These are phyloP conservation scores for Botryotinia convoluta DNA, from an alignment of 2,329 filamentous ascomycete species.

Conservation along the genomic window DNA sequence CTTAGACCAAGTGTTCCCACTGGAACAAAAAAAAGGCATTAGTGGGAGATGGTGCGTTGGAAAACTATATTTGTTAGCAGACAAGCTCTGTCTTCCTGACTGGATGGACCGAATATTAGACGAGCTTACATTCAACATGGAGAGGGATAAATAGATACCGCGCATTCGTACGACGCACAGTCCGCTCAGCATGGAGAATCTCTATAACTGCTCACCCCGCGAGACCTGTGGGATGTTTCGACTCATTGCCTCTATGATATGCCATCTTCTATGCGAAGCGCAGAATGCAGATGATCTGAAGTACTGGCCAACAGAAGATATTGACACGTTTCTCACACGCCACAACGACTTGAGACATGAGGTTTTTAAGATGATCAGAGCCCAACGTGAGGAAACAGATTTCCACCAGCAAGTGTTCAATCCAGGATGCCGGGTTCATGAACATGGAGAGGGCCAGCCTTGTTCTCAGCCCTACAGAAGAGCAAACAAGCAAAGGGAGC, in stretches of 20 bases:
- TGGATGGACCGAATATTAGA: constrained; percentile 6
- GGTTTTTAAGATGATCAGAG: background rate
- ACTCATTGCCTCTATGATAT: background rate
- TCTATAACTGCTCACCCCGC: background rate
- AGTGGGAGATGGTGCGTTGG: background rate
- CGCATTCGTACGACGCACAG: background rate
- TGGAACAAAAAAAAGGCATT: accelerated
- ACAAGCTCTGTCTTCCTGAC: background rate
- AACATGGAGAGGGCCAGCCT: background rate
- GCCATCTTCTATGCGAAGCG: background rate
- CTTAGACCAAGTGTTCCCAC: background rate
- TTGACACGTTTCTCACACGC: background rate
- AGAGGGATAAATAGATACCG: background rate
- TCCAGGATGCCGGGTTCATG: background rate
- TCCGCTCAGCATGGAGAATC: background rate
- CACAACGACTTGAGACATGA: background rate
- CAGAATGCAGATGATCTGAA: accelerated
- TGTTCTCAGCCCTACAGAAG: background rate
- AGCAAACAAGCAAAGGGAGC: background rate
- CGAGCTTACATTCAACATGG: background rate
- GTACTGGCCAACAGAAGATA: background rate
- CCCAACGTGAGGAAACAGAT: background rate
- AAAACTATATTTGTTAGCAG: background rate
- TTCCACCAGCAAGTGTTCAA: accelerated
- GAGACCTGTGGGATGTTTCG: background rate